phyloP scores from a whole-genome alignment of 2,329 filamentous ascomycete genomes.

The Fusarium xylarioides region DNA sequence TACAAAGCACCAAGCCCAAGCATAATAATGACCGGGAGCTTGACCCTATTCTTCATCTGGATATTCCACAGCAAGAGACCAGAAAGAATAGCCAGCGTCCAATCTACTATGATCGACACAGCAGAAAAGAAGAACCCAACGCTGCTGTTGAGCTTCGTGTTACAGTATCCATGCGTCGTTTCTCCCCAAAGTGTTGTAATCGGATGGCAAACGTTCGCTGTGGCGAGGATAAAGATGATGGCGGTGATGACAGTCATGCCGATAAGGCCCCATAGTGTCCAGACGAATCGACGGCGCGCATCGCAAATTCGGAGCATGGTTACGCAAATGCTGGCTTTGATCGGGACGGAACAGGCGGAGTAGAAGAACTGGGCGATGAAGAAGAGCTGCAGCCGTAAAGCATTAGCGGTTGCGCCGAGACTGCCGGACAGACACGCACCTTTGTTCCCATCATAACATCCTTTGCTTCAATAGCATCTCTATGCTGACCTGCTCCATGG shows the following conservation, averaged over 20 bases:
- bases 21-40: conserved; percentile 32
- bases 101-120: conserved; percentile 41
- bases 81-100: conserved; percentile 38
- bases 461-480: not conserved
- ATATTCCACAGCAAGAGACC: conserved; percentile 40
- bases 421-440: not conserved
- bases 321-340: conserved; percentile 43
- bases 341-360: conserved; percentile 31
- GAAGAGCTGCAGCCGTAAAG: conserved; percentile 8
- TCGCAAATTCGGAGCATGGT: conserved; percentile 43
- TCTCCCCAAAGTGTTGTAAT: conserved; percentile 39
- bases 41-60: conserved; percentile 39
- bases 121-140: conserved; percentile 42
- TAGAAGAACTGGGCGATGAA: conserved; percentile 38
- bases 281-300: conserved; percentile 19
- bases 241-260: conserved; percentile 13
- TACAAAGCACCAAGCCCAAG: conserved; percentile 37
- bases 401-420: fast-evolving
- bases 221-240: conserved; percentile 33
- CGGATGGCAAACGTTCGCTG: conserved; percentile 39
- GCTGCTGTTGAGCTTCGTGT: conserved; percentile 24
- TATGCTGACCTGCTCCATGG: conserved; percentile 26
- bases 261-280: conserved; percentile 26
- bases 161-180: conserved; percentile 23
- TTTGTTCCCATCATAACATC: conserved; percentile 32